phyloP scores from a whole-genome alignment of 208 protist genomes.

The Leishmania mexicana region DNA sequence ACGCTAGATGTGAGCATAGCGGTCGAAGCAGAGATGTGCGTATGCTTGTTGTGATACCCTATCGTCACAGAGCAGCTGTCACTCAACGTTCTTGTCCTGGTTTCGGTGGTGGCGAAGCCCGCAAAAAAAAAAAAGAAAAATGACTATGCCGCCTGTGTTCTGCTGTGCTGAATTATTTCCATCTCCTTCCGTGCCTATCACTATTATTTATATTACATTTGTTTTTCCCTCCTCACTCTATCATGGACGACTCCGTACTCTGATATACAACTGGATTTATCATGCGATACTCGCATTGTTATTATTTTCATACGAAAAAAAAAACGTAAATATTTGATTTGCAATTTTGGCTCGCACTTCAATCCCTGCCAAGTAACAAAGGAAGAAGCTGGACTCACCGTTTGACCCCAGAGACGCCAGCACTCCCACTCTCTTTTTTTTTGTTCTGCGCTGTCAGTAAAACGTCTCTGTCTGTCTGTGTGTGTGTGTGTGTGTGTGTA shows the following conservation, averaged over 20 bases:
- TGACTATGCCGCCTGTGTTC: not conserved
- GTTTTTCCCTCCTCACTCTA: not conserved
- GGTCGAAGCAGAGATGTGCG: not conserved
- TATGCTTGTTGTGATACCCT: not conserved
- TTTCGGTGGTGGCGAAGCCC: not conserved
- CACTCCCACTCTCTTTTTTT: not conserved
- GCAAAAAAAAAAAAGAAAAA: not conserved
- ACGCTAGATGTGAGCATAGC: no score
- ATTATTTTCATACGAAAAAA: not conserved
- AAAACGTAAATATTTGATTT: not conserved
- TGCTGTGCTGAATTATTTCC: not conserved
- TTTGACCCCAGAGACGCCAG: not conserved
- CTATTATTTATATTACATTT: not conserved
- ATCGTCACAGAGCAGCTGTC: not conserved
- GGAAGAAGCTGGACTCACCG: not conserved
- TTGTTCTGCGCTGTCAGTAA: not conserved
- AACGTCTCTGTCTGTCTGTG: not conserved
- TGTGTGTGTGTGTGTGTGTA: not conserved
- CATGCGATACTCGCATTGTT: not conserved
- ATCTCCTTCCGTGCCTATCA: not conserved
- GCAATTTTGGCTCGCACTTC: not conserved
- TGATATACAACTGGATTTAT: not conserved
- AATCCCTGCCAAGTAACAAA: not conserved
- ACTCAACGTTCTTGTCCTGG: not conserved
- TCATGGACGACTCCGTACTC: not conserved